Evolutionary conservation across 75 land plant genomes (phyloP), one percentile per base, ranked within the genome.

Genomic region (Pseudotsuga menziesii): DNA sequence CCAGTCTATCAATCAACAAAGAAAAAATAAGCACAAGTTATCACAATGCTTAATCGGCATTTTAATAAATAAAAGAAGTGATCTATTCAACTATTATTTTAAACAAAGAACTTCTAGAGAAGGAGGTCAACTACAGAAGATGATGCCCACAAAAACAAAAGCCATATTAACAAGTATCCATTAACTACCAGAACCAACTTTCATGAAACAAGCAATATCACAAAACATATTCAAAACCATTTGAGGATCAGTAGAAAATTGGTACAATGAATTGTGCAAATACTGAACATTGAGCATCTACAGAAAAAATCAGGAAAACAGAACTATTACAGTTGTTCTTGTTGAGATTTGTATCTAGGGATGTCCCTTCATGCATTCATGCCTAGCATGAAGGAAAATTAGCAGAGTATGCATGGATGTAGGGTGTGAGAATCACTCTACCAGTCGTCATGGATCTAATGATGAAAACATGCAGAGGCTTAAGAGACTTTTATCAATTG

Each of bases 1-100:
- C 76, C 78, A 57, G 85, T 84, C 94, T 92, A 84, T 70, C 63
- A 75, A 35, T 32, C 13, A 73, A 9, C 27, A 74, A 74, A 25
- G 22, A 11, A 19, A 74, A 56, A 25, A 74, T 13, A 74, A 74
- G 5, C 25, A 11, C 72, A 41, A 69, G 52, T 41, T 22, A 69
- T 41, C 23, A 52, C 20, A 11, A 69, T 16, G 39, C 3, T 16
- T 39, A 36, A 69, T 69, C 23, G 23, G 9, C 17, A 41, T 7
- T 36, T 14, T 39, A 67, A 67, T 20, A 67, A 67, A 67, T 7
- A 35, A 67, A 36, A 5, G 17, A 67, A 39, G 8, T 39, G 41
- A 60, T 60, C 3, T 39, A 35, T 39, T 19, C 19, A 66, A 66
- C 36, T 67, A n/a, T 35, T 67, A 48, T 35, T 15, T 35, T 15